A percentile compares a stretch with the other conserved stretches of the same genome.
Evolutionary conservation across 768 basidiomycete species (phyloP).

Genomic region (Suillus americanus): DNA sequence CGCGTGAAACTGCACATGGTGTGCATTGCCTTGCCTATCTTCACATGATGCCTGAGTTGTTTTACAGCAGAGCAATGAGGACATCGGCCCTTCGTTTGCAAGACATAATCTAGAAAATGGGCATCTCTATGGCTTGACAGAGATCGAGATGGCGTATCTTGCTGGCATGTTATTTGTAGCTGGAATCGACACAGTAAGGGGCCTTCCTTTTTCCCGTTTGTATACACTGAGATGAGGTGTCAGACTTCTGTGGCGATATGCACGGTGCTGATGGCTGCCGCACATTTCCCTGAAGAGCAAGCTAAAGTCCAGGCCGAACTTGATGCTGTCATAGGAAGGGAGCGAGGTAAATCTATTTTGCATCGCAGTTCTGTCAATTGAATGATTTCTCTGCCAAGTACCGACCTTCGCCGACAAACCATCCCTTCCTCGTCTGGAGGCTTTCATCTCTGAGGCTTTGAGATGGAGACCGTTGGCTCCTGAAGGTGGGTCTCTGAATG

Average conservation of each 20-base stretch:
- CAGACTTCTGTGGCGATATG: slow-evolving; percentile 50
- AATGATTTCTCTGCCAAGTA: background rate
- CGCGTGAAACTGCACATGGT: background rate
- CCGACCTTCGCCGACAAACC: background rate
- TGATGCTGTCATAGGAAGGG: slow-evolving; percentile 46
- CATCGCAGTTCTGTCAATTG: slow-evolving; percentile 2
- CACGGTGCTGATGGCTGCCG: slow-evolving; percentile 49
- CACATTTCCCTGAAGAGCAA: slow-evolving; percentile 50
- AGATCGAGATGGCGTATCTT: background rate
- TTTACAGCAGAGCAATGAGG: background rate
- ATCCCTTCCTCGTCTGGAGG: background rate
- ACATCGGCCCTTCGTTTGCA: background rate
- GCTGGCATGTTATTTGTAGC: background rate
- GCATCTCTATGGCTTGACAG: background rate
- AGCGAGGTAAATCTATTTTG: slow-evolving; percentile 10
- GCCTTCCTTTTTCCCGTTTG: background rate
- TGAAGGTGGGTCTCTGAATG: background rate
- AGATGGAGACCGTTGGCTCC: background rate
- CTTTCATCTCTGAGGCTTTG: background rate
- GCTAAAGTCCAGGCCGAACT: slow-evolving; percentile 48
- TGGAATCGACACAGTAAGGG: background rate
- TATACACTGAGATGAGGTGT: background rate
- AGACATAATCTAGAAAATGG: background rate
- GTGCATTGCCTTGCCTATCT: background rate
- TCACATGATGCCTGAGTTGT: background rate